Percentiles rank a stretch among this genome's conserved stretches.
phyloP scores from a whole-genome alignment of 768 basidiomycete species.

The Kwoniella sp. region DNA sequence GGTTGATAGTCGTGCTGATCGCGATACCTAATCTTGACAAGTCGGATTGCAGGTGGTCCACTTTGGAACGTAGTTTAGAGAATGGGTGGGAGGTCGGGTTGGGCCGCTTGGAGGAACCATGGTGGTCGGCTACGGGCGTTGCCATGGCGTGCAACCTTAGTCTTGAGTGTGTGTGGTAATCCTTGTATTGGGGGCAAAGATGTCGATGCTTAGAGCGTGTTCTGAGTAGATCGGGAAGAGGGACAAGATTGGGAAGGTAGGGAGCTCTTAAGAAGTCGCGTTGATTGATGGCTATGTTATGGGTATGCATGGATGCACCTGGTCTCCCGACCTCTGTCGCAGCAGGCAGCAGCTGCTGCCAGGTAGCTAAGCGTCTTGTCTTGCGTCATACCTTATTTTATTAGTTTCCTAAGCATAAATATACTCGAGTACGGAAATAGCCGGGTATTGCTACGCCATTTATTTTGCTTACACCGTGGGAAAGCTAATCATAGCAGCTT shows the following conservation, averaged over 20 bases:
- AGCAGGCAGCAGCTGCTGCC: no score
- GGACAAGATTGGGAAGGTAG: no score
- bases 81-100: slow-evolving; percentile 28
- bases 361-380: no score
- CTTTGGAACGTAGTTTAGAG: slow-evolving; percentile 37
- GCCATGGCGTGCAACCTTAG: slow-evolving; percentile 40
- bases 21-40: slow-evolving; percentile 41
- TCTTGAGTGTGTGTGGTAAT: neutral
- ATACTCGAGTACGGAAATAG: neutral
- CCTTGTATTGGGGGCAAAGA: no score
- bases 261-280: no score
- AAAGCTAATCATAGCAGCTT: neutral
- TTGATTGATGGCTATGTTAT: no score
- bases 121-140: slow-evolving; percentile 32
- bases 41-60: slow-evolving; percentile 42
- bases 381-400: neutral
- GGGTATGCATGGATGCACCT: no score
- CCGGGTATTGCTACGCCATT: neutral
- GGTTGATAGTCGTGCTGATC: slow-evolving; percentile 48
- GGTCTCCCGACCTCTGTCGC: no score
- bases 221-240: no score
- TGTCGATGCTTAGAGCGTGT: no score
- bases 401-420: no score
- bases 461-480: neutral
- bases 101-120: slow-evolving; percentile 33